Evolutionary conservation across 2,329 filamentous ascomycete species (phyloP), one percentile per base, ranked within the genome.

Genomic region (Aspergillus fumigatus): DNA sequence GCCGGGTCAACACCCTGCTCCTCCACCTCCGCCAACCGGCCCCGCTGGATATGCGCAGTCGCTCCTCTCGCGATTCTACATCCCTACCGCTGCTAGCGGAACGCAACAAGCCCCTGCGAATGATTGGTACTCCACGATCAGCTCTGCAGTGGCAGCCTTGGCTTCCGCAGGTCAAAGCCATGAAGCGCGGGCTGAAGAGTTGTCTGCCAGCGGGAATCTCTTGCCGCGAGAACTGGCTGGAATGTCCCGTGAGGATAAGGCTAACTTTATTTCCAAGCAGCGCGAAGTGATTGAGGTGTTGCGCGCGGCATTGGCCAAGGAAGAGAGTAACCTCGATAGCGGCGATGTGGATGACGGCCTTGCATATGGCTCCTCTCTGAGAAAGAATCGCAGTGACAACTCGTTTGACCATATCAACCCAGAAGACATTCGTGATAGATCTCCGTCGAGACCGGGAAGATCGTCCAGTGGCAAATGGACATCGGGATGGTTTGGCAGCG

Each of bases 351-450:
- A 65, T 29, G 72, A 74, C 14, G 73, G 73, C 48, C 68, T 78
- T 14, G 75, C 75, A 26, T 78, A 77, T 53, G 75, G 75, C 6
- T 59, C 70, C 21, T 62, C 67, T 26, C 59, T 96, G 66, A 88
- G 84, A 65, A 93, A 93, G 77, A 93, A 89, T 68, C 86, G 86
- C 61, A 95, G 90, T 71, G 92, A 96, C 70, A 84, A 84, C 21
- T 93, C 96, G 65, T 97, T 97, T 68, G 92, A 96, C 68, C 89
- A 90, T 71, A 90, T 95, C 63, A 89, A 94, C 60, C 85, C 87
- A 35, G 88, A 92, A 68, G 88, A 86, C 54, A 59, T 72, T 5
- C 66, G 78, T 65, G 65, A 62, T 32, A 65, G 65, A 38, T 64
- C 47, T 25, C 56, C 61, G n/a, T 52, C 50, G 8, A 53, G 54